Conservation (phyloP, 257 asterid species). For the Plectranthus barbatus region DNA sequence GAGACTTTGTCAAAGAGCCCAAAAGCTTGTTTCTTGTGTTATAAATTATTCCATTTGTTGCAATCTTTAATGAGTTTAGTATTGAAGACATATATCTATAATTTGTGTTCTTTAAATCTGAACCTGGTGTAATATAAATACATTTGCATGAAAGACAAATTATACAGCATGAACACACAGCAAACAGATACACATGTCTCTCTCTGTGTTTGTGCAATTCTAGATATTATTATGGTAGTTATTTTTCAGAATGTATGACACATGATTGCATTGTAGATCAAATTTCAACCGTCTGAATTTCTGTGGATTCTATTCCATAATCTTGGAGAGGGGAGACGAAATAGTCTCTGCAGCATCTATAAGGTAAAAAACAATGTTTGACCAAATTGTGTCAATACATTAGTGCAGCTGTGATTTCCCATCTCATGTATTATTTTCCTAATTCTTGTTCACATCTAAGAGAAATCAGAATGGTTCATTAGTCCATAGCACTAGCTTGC, state of each 20-base stretch:
- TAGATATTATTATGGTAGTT: neutral
- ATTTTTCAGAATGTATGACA: conserved; percentile 4
- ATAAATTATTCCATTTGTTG: neutral
- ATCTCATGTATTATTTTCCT: neutral
- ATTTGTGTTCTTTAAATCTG: neutral
- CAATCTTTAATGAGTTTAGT: neutral
- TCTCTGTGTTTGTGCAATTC: neutral
- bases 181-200: too few species aligned
- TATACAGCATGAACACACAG: neutral
- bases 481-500: neutral
- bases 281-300: conserved; percentile 75
- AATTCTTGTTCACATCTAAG: neutral
- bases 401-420: neutral
- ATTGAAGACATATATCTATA: neutral
- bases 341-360: conserved; percentile 71
- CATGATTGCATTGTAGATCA: conserved; percentile 38
- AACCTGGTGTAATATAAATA: neutral
- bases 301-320: conserved; percentile 65
- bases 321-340: conserved; percentile 93
- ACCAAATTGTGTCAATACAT: neutral
- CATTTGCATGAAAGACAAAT: neutral
- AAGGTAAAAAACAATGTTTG: conserved; percentile 39
- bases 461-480: neutral
- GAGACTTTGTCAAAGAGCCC: neutral
- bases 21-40: neutral